Evolutionary conservation across 768 basidiomycete genomes (phyloP), one percentile per base, ranked within the genome.

Genomic region (Tulasnella sp.): DNA sequence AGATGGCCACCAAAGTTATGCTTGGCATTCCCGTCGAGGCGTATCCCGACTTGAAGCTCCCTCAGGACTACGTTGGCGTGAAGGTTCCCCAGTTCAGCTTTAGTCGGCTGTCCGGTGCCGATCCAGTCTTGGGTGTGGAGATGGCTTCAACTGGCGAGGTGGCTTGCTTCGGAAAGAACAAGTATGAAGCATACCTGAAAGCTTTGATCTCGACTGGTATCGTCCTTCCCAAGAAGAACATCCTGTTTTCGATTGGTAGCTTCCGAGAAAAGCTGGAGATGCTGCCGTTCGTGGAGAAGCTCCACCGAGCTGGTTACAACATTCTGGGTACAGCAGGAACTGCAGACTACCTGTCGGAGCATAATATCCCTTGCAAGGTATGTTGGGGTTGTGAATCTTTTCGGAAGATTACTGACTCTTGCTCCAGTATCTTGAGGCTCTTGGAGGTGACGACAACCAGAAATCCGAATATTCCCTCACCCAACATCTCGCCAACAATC

Each of bases 61-160:
- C 98, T 4, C 84, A 90, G 50, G 95, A 98, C 85, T 99, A 99
- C 85, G 98, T 99, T 81, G 98, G 97, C 79, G 93, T 99, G 87
- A 99, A 99, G 88, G 97, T 98, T 3, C 96, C 98, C 24, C 98
- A 99, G 86, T 99, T 99, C 91, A 96, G 95, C 83, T 99, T 99
- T 88, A 96, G 94, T 83, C 92, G 98, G 64, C 88, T 99, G 48
- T 97, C 96, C 28, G 98, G 98, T 37, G 98, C 98, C 28, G 98
- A 99, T 85, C 98, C 98, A 28, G 93, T 99, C 9, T 90, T 98
- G 18, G 97, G 98, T 84, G 97, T 99, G 64, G 98, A 99, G 88
- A 99, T 99, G 98, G 98, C 98, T 22, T 99, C 98, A 24, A 99
- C 97, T 0, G 98, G 98, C 80, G 98, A 99, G 85, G 98, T 99